These are phyloP conservation scores for Penstemon davidsonii DNA, from an alignment of 257 asterid species.

Conservation along the genomic window DNA sequence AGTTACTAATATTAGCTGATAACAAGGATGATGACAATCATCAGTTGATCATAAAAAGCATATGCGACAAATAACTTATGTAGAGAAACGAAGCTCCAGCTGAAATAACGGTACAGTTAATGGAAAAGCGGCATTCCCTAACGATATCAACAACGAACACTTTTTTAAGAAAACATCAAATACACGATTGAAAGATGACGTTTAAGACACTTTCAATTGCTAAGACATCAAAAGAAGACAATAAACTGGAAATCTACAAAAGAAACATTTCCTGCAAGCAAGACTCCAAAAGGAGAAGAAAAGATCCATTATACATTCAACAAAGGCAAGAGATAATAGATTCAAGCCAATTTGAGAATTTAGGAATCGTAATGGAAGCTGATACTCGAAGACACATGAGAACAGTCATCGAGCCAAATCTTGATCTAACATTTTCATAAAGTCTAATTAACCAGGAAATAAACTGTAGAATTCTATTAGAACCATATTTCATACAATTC, in stretches of 20 bases:
- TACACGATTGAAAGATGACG: not conserved
- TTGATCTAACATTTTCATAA: conserved; percentile 2
- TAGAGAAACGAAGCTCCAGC: not conserved
- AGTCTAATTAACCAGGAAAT: not conserved
- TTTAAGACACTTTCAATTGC: not conserved
- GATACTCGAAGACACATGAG: not conserved
- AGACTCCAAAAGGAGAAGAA: not conserved
- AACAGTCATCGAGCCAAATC: conserved; percentile 9
- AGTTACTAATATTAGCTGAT: not conserved
- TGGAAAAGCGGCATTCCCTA: not conserved
- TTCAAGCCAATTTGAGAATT: conserved; percentile 9
- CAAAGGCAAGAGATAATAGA: not conserved
- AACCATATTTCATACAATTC: conserved; percentile 1
- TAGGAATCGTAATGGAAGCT: not conserved
- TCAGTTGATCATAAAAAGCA: conserved; percentile 6
- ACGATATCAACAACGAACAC: not conserved
- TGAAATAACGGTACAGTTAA: not conserved
- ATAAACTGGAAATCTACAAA: conserved; percentile 20
- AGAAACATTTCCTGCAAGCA: not conserved
- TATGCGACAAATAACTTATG: not conserved
- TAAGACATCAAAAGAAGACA: not conserved
- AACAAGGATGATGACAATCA: not conserved
- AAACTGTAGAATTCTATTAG: not conserved
- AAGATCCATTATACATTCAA: not conserved
- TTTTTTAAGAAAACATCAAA: not conserved